Conservation (phyloP, 1,139 yeast genomes). For the Yamadazyma atlantica region DNA sequence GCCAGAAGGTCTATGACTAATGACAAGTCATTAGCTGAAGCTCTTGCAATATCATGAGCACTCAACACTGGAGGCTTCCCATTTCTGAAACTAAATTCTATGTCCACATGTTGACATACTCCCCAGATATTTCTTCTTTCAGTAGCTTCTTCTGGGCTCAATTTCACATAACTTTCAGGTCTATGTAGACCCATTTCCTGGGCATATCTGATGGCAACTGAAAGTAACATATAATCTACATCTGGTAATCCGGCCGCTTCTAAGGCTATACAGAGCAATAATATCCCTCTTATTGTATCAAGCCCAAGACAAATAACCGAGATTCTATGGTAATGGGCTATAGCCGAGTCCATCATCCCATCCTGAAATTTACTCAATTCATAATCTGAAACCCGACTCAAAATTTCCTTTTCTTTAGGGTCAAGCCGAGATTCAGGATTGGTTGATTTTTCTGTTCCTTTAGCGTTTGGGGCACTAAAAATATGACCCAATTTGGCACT, state of each 20-base stretch:
- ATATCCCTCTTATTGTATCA: slow-evolving; percentile 47
- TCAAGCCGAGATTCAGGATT: background rate
- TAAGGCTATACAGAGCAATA: slow-evolving; percentile 43
- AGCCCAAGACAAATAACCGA: slow-evolving; percentile 52
- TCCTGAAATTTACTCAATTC: slow-evolving; percentile 20
- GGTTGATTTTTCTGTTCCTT: slow-evolving; percentile 16
- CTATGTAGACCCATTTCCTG: slow-evolving; percentile 69
- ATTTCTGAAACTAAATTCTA: slow-evolving; percentile 50
- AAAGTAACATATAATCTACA: slow-evolving; percentile 40
- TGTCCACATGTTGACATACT: slow-evolving; percentile 52
- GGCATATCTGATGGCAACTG: slow-evolving; percentile 59
- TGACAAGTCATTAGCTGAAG: slow-evolving; percentile 8
- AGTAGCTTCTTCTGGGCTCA: slow-evolving; percentile 35
- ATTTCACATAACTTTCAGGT: slow-evolving; percentile 44
- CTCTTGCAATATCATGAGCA: slow-evolving; percentile 37
- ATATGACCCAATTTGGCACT: slow-evolving; percentile 3
- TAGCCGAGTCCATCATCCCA: slow-evolving; percentile 29
- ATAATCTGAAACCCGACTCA: slow-evolving; percentile 7
- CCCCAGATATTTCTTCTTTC: slow-evolving; percentile 52
- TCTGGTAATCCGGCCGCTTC: slow-evolving; percentile 41
- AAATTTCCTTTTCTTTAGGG: background rate
- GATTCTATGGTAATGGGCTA: slow-evolving; percentile 49
- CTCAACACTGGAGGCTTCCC: slow-evolving; percentile 63
- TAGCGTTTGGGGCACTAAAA: background rate
- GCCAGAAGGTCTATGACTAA: slow-evolving; percentile 4